Conservation (phyloP, 805 yeast genomes). For the Lipomyces sp. region DNA sequence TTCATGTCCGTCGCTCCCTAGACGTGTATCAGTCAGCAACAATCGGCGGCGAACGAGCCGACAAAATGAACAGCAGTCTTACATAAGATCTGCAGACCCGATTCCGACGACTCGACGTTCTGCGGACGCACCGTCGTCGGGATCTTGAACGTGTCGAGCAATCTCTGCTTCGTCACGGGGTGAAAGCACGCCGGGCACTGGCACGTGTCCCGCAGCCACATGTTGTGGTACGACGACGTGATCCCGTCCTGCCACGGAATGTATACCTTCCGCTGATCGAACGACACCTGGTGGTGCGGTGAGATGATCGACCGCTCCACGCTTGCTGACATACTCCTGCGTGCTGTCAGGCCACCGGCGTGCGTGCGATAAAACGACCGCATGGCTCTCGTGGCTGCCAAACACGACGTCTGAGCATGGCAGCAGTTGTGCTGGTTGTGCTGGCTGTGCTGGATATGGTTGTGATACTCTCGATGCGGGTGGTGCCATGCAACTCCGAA, state of each 20-base stretch:
- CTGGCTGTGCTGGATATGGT: no score
- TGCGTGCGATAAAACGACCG: no score
- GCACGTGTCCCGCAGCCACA: slow-evolving; percentile 67
- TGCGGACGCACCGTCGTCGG: slow-evolving; percentile 38
- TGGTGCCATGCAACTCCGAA: no score
- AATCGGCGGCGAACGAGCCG: slow-evolving; percentile 5
- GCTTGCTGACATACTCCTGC: no score
- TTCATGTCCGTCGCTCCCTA: slow-evolving; percentile 46
- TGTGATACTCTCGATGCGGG: no score
- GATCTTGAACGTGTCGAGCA: slow-evolving; percentile 51
- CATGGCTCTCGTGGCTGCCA: no score
- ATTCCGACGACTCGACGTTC: slow-evolving; percentile 22
- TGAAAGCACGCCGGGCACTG: slow-evolving; percentile 56
- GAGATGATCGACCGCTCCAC: slow-evolving; percentile 21
- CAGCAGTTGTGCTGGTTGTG: no score
- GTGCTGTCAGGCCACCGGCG: no score
- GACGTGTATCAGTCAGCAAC: slow-evolving; percentile 28
- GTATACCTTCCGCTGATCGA: slow-evolving; percentile 31
- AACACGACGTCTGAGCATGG: no score
- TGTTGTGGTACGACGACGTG: slow-evolving; percentile 42
- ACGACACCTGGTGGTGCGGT: slow-evolving; percentile 28
- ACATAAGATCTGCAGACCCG: slow-evolving; percentile 28
- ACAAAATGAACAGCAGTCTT: background rate
- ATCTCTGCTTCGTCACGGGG: slow-evolving; percentile 55
- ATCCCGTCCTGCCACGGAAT: slow-evolving; percentile 35